Percentiles rank a stretch among this genome's conserved stretches.
phyloP scores from a whole-genome alignment of 2,329 filamentous ascomycete genomes.

The Pezicula neosporulosa region DNA sequence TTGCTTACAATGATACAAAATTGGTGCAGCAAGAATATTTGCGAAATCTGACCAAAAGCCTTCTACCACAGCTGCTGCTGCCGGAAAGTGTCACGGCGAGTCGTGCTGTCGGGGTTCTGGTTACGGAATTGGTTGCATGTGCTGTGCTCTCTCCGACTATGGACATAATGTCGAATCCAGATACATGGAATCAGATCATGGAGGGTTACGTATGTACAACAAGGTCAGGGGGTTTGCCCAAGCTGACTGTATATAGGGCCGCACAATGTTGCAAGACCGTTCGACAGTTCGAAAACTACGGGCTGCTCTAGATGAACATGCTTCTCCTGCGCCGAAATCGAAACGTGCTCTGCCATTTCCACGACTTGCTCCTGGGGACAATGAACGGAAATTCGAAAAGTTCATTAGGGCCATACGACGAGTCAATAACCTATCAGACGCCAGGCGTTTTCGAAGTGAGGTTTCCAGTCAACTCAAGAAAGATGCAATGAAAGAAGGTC shows the following conservation, averaged over 20 bases:
- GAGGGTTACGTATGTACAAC: slow-evolving; percentile 65
- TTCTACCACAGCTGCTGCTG: slow-evolving; percentile 74
- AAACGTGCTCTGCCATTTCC: slow-evolving; percentile 69
- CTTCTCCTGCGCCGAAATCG: slow-evolving; percentile 70
- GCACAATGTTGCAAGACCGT: slow-evolving; percentile 86
- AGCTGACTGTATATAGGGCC: slow-evolving; percentile 47
- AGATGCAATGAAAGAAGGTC: slow-evolving; percentile 72
- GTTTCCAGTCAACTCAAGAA: slow-evolving; percentile 88
- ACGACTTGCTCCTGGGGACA: slow-evolving; percentile 75
- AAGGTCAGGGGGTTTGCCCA: not conserved
- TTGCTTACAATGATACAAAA: slow-evolving; percentile 82
- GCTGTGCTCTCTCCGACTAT: slow-evolving; percentile 83
- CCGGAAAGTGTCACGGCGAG: slow-evolving; percentile 74
- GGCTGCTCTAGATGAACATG: slow-evolving; percentile 90
- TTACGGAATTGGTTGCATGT: slow-evolving; percentile 89
- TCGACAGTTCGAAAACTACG: slow-evolving; percentile 91
- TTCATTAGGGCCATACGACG: slow-evolving; percentile 88
- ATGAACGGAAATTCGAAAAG: slow-evolving; percentile 88
- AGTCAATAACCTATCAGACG: slow-evolving; percentile 88
- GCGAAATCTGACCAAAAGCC: slow-evolving; percentile 65
- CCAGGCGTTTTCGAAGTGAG: slow-evolving; percentile 86
- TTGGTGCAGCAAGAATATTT: slow-evolving; percentile 85
- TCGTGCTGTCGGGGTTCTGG: slow-evolving; percentile 72
- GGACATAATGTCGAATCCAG: slow-evolving; percentile 79
- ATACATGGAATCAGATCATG: slow-evolving; percentile 96